Evolutionary conservation across 164 flowering plant species (phyloP).

Genomic region (Echeveria elegans): DNA sequence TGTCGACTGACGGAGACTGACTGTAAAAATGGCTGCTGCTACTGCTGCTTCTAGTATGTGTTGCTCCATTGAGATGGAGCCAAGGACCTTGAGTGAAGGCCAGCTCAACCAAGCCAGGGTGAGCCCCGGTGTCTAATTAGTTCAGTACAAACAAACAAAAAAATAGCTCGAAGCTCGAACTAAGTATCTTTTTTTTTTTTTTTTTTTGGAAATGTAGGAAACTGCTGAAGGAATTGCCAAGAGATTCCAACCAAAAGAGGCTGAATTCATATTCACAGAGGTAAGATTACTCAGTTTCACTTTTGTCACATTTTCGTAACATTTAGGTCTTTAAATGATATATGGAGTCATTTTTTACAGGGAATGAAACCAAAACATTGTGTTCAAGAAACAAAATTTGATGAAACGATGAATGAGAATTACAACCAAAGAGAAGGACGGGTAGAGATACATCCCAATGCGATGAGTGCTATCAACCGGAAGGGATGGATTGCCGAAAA

Average conservation of each 20-base stretch:
- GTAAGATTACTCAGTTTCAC: constrained; percentile 9
- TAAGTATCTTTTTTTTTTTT: too few relatives aligned
- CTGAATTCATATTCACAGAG: constrained; percentile 20
- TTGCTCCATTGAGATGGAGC: constrained; percentile 60
- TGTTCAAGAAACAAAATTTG: neutral
- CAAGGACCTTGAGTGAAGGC: constrained; percentile 43
- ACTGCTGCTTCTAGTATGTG: constrained; percentile 16
- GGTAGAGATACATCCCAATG: constrained; percentile 11
- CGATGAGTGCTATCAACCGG: neutral
- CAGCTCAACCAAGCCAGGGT: constrained; percentile 47
- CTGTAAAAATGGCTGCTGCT: constrained; percentile 8
- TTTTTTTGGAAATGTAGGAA: constrained; percentile 22
- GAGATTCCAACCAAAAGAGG: constrained; percentile 18
- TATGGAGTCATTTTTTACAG: neutral
- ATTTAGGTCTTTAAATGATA: too few relatives aligned
- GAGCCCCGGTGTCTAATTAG: neutral
- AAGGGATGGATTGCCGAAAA: constrained; percentile 7
- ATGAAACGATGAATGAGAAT: neutral
- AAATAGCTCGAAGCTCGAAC: neutral
- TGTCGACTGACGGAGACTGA: too few relatives aligned
- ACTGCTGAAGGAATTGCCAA: constrained; percentile 32
- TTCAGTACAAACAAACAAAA: neutral
- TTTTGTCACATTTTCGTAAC: constrained; percentile 4
- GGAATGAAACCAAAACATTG: neutral
- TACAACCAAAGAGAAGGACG: constrained; percentile 3